Conservation (phyloP, 2,329 filamentous ascomycete species). For the Pseudopyrenochaeta lycopersici region DNA sequence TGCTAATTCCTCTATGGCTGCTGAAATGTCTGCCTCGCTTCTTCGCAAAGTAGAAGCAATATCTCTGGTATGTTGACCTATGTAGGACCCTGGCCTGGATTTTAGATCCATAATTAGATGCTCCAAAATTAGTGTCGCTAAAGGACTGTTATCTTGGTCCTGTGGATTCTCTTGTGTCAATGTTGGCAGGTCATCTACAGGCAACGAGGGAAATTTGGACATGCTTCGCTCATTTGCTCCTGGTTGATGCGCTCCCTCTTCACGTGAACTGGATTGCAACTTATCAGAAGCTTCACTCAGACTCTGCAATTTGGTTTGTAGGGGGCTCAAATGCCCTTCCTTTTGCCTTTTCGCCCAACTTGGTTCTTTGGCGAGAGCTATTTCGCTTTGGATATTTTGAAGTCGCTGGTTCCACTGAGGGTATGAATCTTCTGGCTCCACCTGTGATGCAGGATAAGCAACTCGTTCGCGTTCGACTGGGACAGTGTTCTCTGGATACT, state of each 20-base stretch:
- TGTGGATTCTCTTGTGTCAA: background rate
- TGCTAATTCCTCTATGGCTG: conserved; percentile 9
- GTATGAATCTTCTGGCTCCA: background rate
- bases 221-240: too few relatives aligned
- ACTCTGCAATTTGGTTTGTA: conserved; percentile 18
- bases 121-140: conserved; percentile 14
- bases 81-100: conserved; percentile 25
- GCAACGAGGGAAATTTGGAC: background rate
- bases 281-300: conserved; percentile 10
- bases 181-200: background rate
- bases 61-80: conserved; percentile 13
- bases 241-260: background rate
- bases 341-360: background rate
- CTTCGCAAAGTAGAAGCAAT: conserved; percentile 15
- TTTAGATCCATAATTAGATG: conserved; percentile 21
- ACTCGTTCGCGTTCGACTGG: background rate
- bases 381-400: conserved; percentile 4
- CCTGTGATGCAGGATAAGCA: background rate
- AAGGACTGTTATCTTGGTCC: background rate
- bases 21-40: background rate
- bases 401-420: conserved; percentile 1
- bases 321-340: conserved; percentile 6
- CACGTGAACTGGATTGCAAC: conserved; percentile 1
- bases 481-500: background rate
- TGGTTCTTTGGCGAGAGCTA: background rate